A percentile compares a stretch with the other conserved stretches of the same genome.
phyloP scores from a whole-genome alignment of 306 rosid species.

The Oxytropis ochrocephala region DNA sequence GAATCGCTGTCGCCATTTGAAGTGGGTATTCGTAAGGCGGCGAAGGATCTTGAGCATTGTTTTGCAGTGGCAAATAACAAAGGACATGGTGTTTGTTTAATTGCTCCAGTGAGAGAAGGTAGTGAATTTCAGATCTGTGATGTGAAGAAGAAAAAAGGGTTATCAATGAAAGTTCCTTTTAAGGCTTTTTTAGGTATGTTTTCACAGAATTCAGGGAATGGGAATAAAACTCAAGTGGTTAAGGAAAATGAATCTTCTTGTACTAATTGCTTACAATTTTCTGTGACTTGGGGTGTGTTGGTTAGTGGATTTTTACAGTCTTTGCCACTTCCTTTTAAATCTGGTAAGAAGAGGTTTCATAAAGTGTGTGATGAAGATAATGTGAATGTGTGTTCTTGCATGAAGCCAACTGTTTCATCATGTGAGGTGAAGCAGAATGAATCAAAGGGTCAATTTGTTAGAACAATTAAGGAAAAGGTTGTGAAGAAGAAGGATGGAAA shows the following conservation, averaged over 20 bases:
- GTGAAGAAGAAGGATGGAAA: conserved; percentile 45
- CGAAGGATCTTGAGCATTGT: conserved; percentile 84
- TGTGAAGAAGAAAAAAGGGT: conserved; percentile 52
- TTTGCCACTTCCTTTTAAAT: conserved; percentile 71
- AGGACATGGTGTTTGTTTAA: conserved; percentile 38
- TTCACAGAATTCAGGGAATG: conserved; percentile 44
- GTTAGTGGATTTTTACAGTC: conserved; percentile 70
- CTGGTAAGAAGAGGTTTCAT: conserved; percentile 62
- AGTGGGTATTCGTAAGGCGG: conserved; percentile 68
- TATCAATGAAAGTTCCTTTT: conserved; percentile 56
- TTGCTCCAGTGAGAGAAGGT: conserved; percentile 41
- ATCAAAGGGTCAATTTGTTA: conserved; percentile 29
- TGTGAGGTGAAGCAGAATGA: conserved; percentile 52
- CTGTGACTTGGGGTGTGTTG: conserved; percentile 69
- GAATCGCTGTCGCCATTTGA: conserved; percentile 75
- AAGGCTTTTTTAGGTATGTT: conserved; percentile 68
- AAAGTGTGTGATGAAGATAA: conserved; percentile 51
- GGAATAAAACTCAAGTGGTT: conserved; percentile 34
- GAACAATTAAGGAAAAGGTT: conserved; percentile 26
- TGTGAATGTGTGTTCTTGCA: conserved; percentile 35
- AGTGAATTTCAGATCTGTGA: conserved; percentile 61
- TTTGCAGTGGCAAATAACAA: conserved; percentile 54
- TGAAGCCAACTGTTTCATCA: conserved; percentile 43
- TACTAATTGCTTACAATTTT: conserved; percentile 75
- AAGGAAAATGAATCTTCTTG: conserved; percentile 66